These are phyloP conservation scores for Ceratobasidium sp. DNA, from an alignment of 1,284 basidiomycete species.

Conservation along the genomic window DNA sequence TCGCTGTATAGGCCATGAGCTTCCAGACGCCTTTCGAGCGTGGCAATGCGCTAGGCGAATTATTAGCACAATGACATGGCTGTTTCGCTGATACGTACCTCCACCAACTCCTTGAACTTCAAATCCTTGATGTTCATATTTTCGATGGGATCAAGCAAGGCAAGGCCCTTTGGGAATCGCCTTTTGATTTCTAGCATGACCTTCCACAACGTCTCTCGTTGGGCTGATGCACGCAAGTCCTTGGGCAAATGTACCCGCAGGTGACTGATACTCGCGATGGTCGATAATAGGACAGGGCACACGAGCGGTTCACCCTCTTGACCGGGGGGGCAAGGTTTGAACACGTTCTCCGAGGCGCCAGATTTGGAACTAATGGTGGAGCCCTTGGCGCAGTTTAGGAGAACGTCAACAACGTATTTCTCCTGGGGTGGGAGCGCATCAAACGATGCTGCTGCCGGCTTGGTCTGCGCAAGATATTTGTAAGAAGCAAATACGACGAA, in stretches of 20 bases:
- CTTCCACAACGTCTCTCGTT: slow-evolving; percentile 88
- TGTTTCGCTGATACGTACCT: slow-evolving; percentile 61
- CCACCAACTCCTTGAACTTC: slow-evolving; percentile 86
- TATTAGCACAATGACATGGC: background rate
- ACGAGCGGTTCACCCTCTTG: slow-evolving; percentile 86
- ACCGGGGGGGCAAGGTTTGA: slow-evolving; percentile 76
- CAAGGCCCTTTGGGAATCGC: slow-evolving; percentile 88
- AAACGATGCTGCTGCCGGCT: slow-evolving; percentile 19
- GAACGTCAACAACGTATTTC: slow-evolving; percentile 94
- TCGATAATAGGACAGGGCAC: slow-evolving; percentile 89
- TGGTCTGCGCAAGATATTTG: background rate
- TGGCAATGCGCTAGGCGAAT: slow-evolving; percentile 79
- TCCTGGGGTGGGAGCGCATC: slow-evolving; percentile 69
- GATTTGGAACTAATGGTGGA: slow-evolving; percentile 70
- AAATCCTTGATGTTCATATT: slow-evolving; percentile 98
- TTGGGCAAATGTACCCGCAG: slow-evolving; percentile 91
- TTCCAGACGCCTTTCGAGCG: slow-evolving; percentile 85
- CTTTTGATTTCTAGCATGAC: slow-evolving; percentile 89
- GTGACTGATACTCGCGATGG: slow-evolving; percentile 86
- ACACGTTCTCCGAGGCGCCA: slow-evolving; percentile 59
- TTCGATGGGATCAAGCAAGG: slow-evolving; percentile 89
- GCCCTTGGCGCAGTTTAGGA: slow-evolving; percentile 82
- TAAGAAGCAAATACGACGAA: background rate
- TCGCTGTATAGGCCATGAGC: slow-evolving; percentile 80
- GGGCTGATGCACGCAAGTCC: slow-evolving; percentile 81